A percentile compares a stretch with the other conserved stretches of the same genome.
Conservation (phyloP, 1,139 yeast species). For the Saccharomyces hybrid region DNA sequence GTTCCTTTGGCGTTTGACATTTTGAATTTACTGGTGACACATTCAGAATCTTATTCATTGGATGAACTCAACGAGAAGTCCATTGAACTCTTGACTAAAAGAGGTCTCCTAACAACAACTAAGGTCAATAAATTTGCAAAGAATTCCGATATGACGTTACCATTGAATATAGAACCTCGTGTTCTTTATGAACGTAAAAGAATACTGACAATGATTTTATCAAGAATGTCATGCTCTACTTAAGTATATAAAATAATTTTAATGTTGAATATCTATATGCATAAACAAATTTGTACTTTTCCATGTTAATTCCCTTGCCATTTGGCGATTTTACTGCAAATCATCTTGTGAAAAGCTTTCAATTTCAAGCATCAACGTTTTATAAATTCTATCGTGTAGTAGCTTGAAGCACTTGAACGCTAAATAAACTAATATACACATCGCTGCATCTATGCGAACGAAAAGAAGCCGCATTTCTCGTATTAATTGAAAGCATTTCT, state of each 20-base stretch:
- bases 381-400: background rate
- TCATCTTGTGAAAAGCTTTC: background rate
- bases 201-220: conserved; percentile 16
- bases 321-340: background rate
- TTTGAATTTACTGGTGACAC: conserved; percentile 29
- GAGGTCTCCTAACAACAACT: conserved; percentile 31
- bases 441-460: background rate
- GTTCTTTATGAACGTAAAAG: conserved; percentile 21
- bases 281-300: background rate
- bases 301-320: background rate
- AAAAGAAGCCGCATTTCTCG: background rate
- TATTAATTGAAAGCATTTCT: conserved; percentile 6
- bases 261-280: background rate
- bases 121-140: conserved; percentile 19
- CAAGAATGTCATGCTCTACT: conserved; percentile 16
- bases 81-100: conserved; percentile 24
- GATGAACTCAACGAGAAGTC: conserved; percentile 19
- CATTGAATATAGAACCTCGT: conserved; percentile 12
- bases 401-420: background rate
- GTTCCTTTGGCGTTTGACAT: conserved; percentile 32
- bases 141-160: conserved; percentile 6
- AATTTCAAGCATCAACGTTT: background rate
- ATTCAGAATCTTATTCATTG: conserved; percentile 29
- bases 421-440: background rate
- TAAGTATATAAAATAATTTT: background rate